Percentiles rank a stretch among this genome's conserved stretches.
phyloP scores from a whole-genome alignment of 164 flowering plant genomes.

The Dillenia turbinata region DNA sequence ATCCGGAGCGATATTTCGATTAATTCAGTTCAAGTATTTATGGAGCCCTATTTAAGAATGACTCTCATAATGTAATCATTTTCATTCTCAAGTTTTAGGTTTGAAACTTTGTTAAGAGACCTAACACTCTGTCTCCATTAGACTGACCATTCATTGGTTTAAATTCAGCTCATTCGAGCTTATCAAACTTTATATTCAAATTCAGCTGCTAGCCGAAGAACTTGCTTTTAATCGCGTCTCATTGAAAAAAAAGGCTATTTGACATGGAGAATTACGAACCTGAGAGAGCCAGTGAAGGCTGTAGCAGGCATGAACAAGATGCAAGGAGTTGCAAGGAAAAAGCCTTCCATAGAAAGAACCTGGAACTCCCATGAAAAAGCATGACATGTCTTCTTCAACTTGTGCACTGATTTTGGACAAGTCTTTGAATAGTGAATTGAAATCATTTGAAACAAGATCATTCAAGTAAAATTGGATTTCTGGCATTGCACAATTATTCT shows the following conservation, averaged over 20 bases:
- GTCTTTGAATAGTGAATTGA: conserved; percentile 1
- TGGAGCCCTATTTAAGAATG: too few species aligned
- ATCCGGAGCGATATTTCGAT: too few species aligned
- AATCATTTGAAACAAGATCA: conserved; percentile 17
- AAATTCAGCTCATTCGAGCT: too few species aligned
- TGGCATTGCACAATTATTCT: neutral
- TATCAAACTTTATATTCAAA: too few species aligned
- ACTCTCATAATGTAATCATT: too few species aligned
- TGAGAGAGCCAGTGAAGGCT: conserved; percentile 15
- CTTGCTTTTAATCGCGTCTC: too few species aligned
- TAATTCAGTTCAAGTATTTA: too few species aligned
- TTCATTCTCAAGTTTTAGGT: too few species aligned
- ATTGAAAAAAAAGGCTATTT: too few species aligned
- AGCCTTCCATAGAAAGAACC: conserved; percentile 13
- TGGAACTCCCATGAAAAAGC: conserved; percentile 5
- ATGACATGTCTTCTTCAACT: neutral
- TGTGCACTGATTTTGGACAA: neutral
- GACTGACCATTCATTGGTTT: too few species aligned
- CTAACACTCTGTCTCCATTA: too few species aligned
- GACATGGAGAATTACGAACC: neutral
- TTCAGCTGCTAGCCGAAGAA: too few species aligned
- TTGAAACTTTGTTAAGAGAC: neutral
- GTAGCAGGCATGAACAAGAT: conserved; percentile 12
- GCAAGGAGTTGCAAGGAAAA: conserved; percentile 4
- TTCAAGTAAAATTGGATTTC: conserved; percentile 10